Percentiles rank a stretch among this genome's conserved stretches.
Conservation (phyloP, 108 stramenopile genomes). For the Phaeodactylum tricornutum region DNA sequence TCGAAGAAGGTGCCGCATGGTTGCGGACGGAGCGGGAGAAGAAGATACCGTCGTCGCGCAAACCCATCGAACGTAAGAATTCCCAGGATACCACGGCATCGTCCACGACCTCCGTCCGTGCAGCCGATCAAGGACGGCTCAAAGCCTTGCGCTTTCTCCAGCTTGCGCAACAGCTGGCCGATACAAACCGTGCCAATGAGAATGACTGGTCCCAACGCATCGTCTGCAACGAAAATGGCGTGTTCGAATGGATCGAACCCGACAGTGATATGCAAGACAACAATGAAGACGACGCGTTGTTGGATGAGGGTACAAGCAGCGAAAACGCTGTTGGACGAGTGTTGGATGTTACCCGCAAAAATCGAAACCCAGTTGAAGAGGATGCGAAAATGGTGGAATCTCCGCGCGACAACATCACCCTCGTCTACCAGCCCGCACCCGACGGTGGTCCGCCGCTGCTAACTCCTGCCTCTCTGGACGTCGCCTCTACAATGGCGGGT, state of each 20-base stretch:
- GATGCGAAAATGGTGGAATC: background rate
- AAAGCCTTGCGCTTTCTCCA: background rate
- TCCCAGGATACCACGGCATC: background rate
- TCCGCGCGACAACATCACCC: background rate
- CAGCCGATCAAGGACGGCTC: background rate
- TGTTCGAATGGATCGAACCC: background rate
- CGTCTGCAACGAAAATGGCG: background rate
- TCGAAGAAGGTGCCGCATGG: background rate
- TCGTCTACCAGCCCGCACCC: background rate
- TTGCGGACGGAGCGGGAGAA: background rate
- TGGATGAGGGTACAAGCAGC: background rate
- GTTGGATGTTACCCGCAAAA: too few species aligned
- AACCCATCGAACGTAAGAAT: too few species aligned
- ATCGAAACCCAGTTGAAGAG: too few species aligned
- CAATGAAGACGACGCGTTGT: background rate
- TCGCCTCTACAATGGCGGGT: background rate
- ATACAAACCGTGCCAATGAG: slow-evolving; percentile 1
- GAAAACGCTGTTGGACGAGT: background rate
- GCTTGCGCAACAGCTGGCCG: background rate
- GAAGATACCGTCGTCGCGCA: too few species aligned
- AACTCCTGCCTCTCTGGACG: background rate
- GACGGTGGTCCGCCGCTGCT: background rate
- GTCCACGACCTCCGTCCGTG: background rate
- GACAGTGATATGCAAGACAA: background rate
- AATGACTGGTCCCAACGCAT: background rate